Conservation (phyloP, 129 eudicot genomes). For the sunflower (Helianthus annuus) region HanXRQr2.0-SUNRISE NC_035444.2:132593325-132593824, state of each 20-base stretch:
- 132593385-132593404: constrained; percentile 60
- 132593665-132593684: constrained; percentile 41
- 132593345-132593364: constrained; percentile 37
- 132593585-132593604: constrained; percentile 36
- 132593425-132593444: constrained; percentile 42
- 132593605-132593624: constrained; percentile 51
- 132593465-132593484: constrained; percentile 54
- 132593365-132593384: constrained; percentile 63
- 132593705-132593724: constrained; percentile 52
- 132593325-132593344: constrained; percentile 40
- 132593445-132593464: constrained; percentile 34
- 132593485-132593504: constrained; percentile 57
- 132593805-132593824: constrained; percentile 48
- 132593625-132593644: constrained; percentile 63
- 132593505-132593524: constrained; percentile 41
- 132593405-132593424: constrained; percentile 75
- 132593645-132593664: constrained; percentile 39
- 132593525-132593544: constrained; percentile 7
- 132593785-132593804: constrained; percentile 51
- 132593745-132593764: constrained; percentile 69
- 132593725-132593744: constrained; percentile 47
- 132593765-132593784: constrained; percentile 66
- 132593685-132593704: constrained; percentile 62
- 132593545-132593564: constrained; percentile 3
- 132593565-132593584: constrained; percentile 6